Base-by-base conservation (phyloP, 768 basidiomycete species). In the Suillus clintonianus region DNA sequence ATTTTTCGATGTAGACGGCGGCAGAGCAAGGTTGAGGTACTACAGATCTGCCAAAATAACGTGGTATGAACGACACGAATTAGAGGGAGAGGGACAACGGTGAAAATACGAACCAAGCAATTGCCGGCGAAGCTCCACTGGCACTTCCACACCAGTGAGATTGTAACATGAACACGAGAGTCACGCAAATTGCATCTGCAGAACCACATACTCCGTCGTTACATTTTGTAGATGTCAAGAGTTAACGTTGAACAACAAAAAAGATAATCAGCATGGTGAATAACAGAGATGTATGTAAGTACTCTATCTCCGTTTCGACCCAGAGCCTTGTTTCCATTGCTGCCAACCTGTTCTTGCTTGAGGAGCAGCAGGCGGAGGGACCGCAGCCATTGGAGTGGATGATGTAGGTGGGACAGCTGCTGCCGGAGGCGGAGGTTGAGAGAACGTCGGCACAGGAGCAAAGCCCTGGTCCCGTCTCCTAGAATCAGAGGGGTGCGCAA, bases 321-420 rank as follows among this genome's bases (percentile, higher is more conserved):
- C 59, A 14, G 32, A 67, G 54, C 67, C 70, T 61, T 71, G 72
- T 41, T 74, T 74, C 72, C 77, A 88, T 61, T 87, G 82, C 72
- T 87, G 85, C 87, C 87, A 88, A 45, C 81, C 84, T 27, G 82
- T 80, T 54, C 78, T 74, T 24, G 54, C 22, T 8, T 70, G 67
- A 22, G 50, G 63, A 32, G 22, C 57, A 37, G 76, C 66, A 19
- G 70, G 70, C n/a, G 66, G 59, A 1, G 73, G 69, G n/a, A 67
- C 66, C 4, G 67, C 42, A 24, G 64, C 64, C 62, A 43, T 66
- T 43, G 67, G 15, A 14, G 64, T 67, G 6, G 65, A 30, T 43
- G 64, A 50, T 37, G 62, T 58, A 11, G 47, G 55, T 2, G 61
- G 50, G n/a, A 41, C 54, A 13, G 63, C 43, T 55, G 55, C 61